A percentile compares a stretch with the other conserved stretches of the same genome.
Conservation (phyloP, 2,329 filamentous ascomycete species). For the Aureobasidium sp. region DNA sequence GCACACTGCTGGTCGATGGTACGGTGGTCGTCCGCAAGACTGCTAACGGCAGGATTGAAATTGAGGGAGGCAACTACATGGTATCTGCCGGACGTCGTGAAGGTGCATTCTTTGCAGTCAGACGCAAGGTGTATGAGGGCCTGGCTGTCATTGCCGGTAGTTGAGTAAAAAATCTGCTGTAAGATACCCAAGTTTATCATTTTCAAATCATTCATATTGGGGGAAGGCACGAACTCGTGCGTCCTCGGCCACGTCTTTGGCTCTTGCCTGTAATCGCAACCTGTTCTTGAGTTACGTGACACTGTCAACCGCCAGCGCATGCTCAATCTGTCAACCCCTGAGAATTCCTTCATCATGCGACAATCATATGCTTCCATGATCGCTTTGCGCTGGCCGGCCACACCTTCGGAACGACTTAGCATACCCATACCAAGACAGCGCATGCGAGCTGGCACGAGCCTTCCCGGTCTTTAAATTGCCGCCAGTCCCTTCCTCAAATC, state of each 20-base stretch:
- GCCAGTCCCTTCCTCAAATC: not conserved
- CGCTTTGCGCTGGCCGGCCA: not conserved
- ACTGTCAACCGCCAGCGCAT: not conserved
- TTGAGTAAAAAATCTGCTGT: constrained; percentile 31
- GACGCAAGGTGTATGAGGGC: constrained; percentile 86
- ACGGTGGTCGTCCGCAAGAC: constrained; percentile 84
- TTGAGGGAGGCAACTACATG: constrained; percentile 65
- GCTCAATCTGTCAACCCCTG: not conserved
- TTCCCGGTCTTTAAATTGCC: not conserved
- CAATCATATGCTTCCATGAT: not conserved
- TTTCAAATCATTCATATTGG: not conserved
- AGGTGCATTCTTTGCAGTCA: constrained; percentile 77
- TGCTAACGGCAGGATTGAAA: constrained; percentile 76
- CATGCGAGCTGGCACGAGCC: not conserved
- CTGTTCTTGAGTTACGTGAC: not conserved
- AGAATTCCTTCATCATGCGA: not conserved
- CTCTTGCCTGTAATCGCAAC: not conserved
- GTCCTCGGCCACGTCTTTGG: not conserved
- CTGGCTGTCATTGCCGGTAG: constrained; percentile 80
- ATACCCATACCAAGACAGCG: not conserved
- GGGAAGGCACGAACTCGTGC: constrained; percentile 4
- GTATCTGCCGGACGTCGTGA: constrained; percentile 41
- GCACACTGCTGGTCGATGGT: constrained; percentile 82
- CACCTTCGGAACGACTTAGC: not conserved
- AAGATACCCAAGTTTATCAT: constrained; percentile 10